Evolutionary conservation across 306 rosid genomes (phyloP).

Genomic region (Pterocarpus macrocarpus): DNA sequence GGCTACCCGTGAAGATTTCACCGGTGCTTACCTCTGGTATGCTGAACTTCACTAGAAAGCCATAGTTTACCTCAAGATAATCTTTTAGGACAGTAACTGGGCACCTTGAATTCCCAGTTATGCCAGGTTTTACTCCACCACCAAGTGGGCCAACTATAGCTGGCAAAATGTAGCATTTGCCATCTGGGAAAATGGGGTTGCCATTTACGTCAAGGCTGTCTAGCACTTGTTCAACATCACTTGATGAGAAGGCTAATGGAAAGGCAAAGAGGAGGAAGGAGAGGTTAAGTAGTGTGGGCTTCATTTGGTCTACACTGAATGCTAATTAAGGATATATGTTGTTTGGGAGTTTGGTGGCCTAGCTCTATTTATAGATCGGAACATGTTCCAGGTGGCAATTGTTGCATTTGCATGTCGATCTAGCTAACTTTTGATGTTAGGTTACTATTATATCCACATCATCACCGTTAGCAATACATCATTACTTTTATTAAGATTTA

Average conservation of each 20-base stretch:
- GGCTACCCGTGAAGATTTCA: no score
- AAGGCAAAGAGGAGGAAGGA: constrained; percentile 29
- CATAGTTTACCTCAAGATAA: neutral
- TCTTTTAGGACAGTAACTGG: constrained; percentile 37
- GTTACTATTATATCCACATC: no score
- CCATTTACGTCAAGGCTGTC: neutral
- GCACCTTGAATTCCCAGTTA: neutral
- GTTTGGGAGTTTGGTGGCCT: no score
- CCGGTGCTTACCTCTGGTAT: no score
- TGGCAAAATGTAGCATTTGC: neutral
- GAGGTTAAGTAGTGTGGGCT: neutral
- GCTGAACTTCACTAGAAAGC: neutral
- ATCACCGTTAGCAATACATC: no score
- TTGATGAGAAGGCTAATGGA: neutral
- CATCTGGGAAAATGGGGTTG: constrained; percentile 20
- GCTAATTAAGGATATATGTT: no score
- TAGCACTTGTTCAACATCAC: neutral
- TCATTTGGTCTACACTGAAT: neutral
- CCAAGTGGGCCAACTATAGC: neutral
- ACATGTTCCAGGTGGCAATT: no score
- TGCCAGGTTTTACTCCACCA: constrained; percentile 2
- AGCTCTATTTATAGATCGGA: no score
- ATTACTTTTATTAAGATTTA: no score
- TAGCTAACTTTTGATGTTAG: no score
- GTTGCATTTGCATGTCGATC: no score